A percentile compares a stretch with the other conserved stretches of the same genome.
phyloP scores from a whole-genome alignment of 1,284 basidiomycete species.

The Sanghuangporus weigelae region DNA sequence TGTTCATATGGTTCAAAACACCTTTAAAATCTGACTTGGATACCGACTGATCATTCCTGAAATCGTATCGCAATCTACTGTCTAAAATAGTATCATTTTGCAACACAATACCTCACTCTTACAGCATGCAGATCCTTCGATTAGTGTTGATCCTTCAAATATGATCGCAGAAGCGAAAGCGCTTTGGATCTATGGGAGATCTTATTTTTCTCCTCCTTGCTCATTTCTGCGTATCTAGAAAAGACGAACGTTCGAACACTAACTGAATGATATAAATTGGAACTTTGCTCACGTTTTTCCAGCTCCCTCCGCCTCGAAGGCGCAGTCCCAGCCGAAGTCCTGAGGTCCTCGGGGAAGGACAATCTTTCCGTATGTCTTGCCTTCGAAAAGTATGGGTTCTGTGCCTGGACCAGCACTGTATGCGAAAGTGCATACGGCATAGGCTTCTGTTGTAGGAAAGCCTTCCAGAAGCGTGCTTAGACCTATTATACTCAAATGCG shows the following conservation, averaged over 20 bases:
- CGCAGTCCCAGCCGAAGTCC: conserved; percentile 87
- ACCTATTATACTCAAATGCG: conserved; percentile 37
- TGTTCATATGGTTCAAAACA: not conserved
- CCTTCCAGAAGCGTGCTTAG: conserved; percentile 85
- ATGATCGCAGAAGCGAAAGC: conserved; percentile 72
- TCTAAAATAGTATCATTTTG: not conserved
- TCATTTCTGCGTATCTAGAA: conserved; percentile 92
- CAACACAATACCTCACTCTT: no score
- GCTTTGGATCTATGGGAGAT: conserved; percentile 91
- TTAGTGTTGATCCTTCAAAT: conserved; percentile 38
- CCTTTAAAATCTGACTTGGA: not conserved
- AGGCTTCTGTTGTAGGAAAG: conserved; percentile 77
- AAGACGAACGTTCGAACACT: not conserved
- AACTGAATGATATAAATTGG: not conserved
- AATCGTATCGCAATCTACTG: not conserved
- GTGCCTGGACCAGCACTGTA: conserved; percentile 81
- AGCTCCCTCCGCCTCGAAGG: conserved; percentile 77
- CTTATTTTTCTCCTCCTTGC: conserved; percentile 75
- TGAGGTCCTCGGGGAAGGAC: conserved; percentile 79
- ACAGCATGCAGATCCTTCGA: not conserved
- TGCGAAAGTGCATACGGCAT: conserved; percentile 94
- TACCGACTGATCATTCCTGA: not conserved
- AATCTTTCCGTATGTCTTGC: conserved; percentile 82
- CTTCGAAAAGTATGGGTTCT: conserved; percentile 89
- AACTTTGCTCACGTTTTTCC: conserved; percentile 64